Conservation (phyloP, 129 eudicot genomes). For the Tagetes patula region DNA sequence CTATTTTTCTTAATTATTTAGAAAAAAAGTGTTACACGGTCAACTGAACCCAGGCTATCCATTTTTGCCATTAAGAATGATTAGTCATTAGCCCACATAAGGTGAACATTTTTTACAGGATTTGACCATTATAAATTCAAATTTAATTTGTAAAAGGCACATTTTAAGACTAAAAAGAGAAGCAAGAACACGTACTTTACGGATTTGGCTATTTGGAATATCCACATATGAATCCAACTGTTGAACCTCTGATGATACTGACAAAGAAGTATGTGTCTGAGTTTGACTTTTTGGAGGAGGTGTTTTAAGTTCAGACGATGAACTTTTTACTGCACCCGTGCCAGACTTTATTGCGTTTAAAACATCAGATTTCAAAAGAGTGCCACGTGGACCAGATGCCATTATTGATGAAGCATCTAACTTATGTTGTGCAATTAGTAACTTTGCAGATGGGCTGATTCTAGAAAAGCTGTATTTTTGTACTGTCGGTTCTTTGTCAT, state of each 20-base stretch:
- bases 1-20: not conserved
- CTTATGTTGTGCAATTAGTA: constrained; percentile 69
- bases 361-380: constrained; percentile 91
- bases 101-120: not conserved
- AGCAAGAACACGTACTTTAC: constrained; percentile 59
- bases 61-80: not conserved
- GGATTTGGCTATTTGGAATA: constrained; percentile 83
- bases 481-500: constrained; percentile 31
- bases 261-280: constrained; percentile 43
- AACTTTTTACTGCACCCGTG: constrained; percentile 46
- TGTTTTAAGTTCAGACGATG: constrained; percentile 43
- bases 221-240: constrained; percentile 65
- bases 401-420: constrained; percentile 71
- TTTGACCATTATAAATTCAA: not conserved
- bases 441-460: constrained; percentile 95
- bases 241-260: constrained; percentile 42
- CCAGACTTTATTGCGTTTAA: constrained; percentile 80
- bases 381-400: constrained; percentile 94
- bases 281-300: constrained; percentile 40
- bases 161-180: not conserved
- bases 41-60: not conserved
- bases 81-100: not conserved
- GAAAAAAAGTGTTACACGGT: not conserved
- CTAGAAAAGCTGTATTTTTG: constrained; percentile 52
- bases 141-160: not conserved